A percentile compares a stretch with the other conserved stretches of the same genome.
phyloP scores from a whole-genome alignment of 495 filamentous ascomycete species.

The Xylaria cubensis region DNA sequence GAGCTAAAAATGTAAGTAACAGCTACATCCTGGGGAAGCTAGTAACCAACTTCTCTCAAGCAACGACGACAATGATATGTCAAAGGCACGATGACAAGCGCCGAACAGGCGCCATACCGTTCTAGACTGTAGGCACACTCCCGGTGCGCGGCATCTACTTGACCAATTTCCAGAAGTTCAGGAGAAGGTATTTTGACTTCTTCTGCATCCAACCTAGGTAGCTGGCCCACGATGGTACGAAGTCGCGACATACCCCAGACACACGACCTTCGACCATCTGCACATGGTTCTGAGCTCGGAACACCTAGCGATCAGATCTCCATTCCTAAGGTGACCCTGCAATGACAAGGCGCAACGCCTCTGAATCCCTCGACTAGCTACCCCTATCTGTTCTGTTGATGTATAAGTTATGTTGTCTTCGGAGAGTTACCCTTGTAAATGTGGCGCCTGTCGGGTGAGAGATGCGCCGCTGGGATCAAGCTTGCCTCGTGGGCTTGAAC shows the following conservation, averaged over 20 bases:
- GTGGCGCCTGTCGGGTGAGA: slow-evolving; percentile 1
- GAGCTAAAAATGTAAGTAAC: slow-evolving; percentile 6
- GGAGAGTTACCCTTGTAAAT: not conserved
- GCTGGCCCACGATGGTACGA: not conserved
- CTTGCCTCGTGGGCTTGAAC: not conserved
- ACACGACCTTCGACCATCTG: not conserved
- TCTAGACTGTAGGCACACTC: not conserved
- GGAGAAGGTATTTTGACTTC: not conserved
- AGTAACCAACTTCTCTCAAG: not conserved
- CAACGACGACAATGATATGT: not conserved
- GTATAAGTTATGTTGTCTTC: not conserved
- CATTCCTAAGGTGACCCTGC: not conserved
- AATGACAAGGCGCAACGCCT: not conserved
- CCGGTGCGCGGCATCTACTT: not conserved
- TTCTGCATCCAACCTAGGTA: not conserved
- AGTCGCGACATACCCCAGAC: not conserved
- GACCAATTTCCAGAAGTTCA: not conserved
- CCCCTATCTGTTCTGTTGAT: not conserved
- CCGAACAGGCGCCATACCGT: not conserved
- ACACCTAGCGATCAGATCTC: not conserved
- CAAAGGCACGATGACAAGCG: not conserved
- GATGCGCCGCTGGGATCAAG: not conserved
- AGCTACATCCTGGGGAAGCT: not conserved
- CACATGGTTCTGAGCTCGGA: not conserved
- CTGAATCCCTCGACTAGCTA: not conserved